Base-by-base conservation (phyloP, 163 green algal genomes). In the Coccomyxa subellipsoidea region DNA sequence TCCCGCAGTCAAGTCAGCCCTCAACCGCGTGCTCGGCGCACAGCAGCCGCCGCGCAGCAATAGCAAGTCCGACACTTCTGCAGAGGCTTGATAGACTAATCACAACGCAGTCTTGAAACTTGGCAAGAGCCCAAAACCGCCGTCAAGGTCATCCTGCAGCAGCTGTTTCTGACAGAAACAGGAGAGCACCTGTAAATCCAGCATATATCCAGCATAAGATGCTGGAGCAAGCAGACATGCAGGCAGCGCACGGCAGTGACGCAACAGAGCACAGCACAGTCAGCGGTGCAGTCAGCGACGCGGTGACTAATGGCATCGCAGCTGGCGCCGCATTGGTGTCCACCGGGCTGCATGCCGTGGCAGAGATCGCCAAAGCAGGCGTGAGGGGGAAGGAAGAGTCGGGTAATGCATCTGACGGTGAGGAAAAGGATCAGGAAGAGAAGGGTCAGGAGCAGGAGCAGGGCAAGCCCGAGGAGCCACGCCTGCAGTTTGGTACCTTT, bases 1-100 rank as follows among this genome's bases (percentile, higher is more conserved):
- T 2, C 79, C 79, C 6, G 69, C 79, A 37, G 29, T 83, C 37
- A 78, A 70, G 66, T 47, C 29, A 32, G 69, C 71, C 29, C 34
- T 83, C 27, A 83, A 83, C 79, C 79, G 79, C 66, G 6, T 78
- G 7, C 76, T 78, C 38, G 79, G 78, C 35, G 31, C 38, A 34
- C 76, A 69, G 76, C n/a, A 39, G 71, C 71, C 18, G 71, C 71
- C 18, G 71, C 32, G 21, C 47, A 27, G 47, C 47, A 27, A 7
- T 31, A 78, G 32, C 21, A 38, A 78, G 71, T 34, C 71, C 27
- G 66, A 73, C 66, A 73, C 21, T 23, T 36, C 27, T 35, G 66
- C 66, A 34, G 21, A 73, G 66, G 66, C 47, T 59, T 59, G 47
- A 59, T 18, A 7, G 15, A 59, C 15, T 7, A 59, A 12, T 18